Evolutionary conservation across 768 basidiomycete species (phyloP).

Genomic region (Tylopilus balloui): DNA sequence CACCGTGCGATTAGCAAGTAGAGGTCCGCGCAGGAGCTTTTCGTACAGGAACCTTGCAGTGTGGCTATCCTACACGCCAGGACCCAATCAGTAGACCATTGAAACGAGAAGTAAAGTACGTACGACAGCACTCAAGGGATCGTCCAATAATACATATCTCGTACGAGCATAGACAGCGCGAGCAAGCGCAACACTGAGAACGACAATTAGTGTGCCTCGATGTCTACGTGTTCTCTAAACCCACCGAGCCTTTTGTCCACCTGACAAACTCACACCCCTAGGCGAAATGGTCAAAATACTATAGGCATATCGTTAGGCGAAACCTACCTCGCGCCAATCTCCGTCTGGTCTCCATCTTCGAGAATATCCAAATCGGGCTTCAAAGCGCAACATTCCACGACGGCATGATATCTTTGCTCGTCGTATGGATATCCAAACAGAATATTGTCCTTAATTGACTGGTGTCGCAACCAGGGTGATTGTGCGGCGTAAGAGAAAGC

Average conservation of each 20-base stretch:
- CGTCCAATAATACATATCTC: constrained; percentile 71
- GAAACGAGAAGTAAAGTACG: constrained; percentile 21
- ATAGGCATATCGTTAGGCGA: not conserved
- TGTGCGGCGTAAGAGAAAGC: constrained; percentile 71
- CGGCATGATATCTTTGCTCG: constrained; percentile 66
- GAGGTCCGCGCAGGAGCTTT: constrained; percentile 58
- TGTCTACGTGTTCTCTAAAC: constrained; percentile 2
- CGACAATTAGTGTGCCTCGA: not conserved
- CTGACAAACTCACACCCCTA: constrained; percentile 71
- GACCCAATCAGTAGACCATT: not conserved
- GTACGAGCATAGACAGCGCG: constrained; percentile 75
- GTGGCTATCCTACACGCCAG: constrained; percentile 52
- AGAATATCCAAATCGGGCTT: constrained; percentile 75
- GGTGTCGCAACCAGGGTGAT: constrained; percentile 64
- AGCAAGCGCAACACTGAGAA: constrained; percentile 68
- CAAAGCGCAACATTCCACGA: constrained; percentile 83
- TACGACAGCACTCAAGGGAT: constrained; percentile 79
- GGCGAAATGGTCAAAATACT: not conserved
- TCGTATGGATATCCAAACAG: constrained; percentile 69
- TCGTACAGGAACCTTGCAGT: constrained; percentile 62
- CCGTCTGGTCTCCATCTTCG: constrained; percentile 82
- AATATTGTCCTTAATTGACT: constrained; percentile 78
- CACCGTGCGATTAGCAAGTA: constrained; percentile 66
- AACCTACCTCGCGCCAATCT: constrained; percentile 66
- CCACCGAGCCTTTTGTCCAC: constrained; percentile 78